Percentiles rank a stretch among this genome's conserved stretches.
Conservation (phyloP, 306 rosid genomes). For the Adenanthera pavonina region DNA sequence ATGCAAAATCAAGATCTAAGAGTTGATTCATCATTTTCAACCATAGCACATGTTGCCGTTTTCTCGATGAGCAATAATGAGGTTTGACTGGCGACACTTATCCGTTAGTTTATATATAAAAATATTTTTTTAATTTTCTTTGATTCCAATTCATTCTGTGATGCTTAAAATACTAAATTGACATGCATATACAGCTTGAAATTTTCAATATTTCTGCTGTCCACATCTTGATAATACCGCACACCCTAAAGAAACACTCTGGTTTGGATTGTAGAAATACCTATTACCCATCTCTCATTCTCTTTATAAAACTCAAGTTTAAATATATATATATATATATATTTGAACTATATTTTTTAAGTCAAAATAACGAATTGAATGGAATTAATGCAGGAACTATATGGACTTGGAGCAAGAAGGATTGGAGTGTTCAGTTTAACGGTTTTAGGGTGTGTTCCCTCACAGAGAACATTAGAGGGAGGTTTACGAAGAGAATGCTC, state of each 20-base stretch:
- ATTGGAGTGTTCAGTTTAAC: slow-evolving; percentile 61
- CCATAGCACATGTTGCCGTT: no score
- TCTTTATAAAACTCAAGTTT: not conserved
- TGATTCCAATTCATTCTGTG: no score
- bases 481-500: slow-evolving; percentile 55
- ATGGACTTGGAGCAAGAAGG: slow-evolving; percentile 69
- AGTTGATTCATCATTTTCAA: not conserved
- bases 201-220: no score
- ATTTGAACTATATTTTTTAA: not conserved
- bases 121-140: no score
- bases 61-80: no score
- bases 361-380: not conserved
- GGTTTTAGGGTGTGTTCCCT: slow-evolving; percentile 69
- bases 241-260: no score
- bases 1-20: not conserved
- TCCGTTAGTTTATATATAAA: no score
- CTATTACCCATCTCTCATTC: no score
- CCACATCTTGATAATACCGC: not conserved
- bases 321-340: not conserved
- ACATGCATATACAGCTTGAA: no score
- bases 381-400: slow-evolving; percentile 52
- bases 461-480: slow-evolving; percentile 63
- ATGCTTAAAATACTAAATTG: no score
- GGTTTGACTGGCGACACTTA: no score
- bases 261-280: no score